phyloP scores from a whole-genome alignment of 306 rosid genomes.

The barrel medic (Medicago truncatula) region MtrunA17r5.0-ANR NC_053046.1:9885001-9885500 shows the following conservation, averaged over 20 bases:
- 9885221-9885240: conserved; percentile 69
- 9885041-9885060: conserved; percentile 65
- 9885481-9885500: conserved; percentile 69
- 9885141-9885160: conserved; percentile 1
- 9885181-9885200: conserved; percentile 72
- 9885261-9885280: conserved; percentile 64
- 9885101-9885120: conserved; percentile 6
- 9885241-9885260: conserved; percentile 65
- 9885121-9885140: conserved; percentile 15
- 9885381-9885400: conserved; percentile 85
- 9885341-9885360: conserved; percentile 27
- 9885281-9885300: conserved; percentile 13
- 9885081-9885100: conserved; percentile 46
- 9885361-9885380: conserved; percentile 90
- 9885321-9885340: not conserved
- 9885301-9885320: not conserved
- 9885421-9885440: conserved; percentile 59
- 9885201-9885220: conserved; percentile 68
- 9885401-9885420: conserved; percentile 86
- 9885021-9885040: conserved; percentile 38
- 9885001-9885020: conserved; percentile 49
- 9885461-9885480: conserved; percentile 48
- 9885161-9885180: conserved; percentile 74
- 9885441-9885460: conserved; percentile 49
- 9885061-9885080: conserved; percentile 84